Conservation (phyloP, 202 grass and related monocot genomes). For the Panicum hallii region DNA sequence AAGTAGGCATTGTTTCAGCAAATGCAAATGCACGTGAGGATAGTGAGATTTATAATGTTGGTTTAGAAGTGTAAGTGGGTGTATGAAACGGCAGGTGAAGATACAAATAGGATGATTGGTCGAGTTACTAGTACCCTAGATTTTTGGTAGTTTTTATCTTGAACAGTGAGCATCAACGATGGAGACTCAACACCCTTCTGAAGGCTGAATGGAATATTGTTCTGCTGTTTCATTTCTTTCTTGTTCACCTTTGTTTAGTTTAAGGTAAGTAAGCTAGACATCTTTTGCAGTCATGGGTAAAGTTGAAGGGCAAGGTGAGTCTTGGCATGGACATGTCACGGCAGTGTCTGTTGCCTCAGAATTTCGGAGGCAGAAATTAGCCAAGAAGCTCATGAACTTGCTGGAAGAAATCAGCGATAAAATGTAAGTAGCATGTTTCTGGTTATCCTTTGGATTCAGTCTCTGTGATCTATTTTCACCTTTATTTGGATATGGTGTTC, state of each 20-base stretch:
- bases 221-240: slow-evolving; percentile 12
- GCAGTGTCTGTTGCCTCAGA: slow-evolving; percentile 90
- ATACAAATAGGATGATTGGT: neutral
- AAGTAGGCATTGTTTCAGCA: neutral
- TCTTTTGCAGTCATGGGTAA: slow-evolving; percentile 95
- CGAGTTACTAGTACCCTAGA: neutral
- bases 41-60: neutral
- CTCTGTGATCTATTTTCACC: neutral
- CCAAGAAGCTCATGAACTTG: slow-evolving; percentile 93
- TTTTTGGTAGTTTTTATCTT: slow-evolving; percentile 3
- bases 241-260: neutral
- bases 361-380: slow-evolving; percentile 86
- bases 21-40: neutral
- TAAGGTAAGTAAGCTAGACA: neutral
- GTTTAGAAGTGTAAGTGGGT: neutral
- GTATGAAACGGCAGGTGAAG: neutral
- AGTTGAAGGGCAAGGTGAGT: slow-evolving; percentile 99
- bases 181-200: neutral
- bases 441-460: slow-evolving; percentile 15
- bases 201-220: neutral
- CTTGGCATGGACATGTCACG: slow-evolving; percentile 97
- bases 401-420: slow-evolving; percentile 96
- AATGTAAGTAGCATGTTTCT: slow-evolving; percentile 60
- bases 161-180: neutral
- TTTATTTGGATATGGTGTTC: neutral